phyloP scores from a whole-genome alignment of 176 grass and related monocot genomes.

The Juncus effusus region DNA sequence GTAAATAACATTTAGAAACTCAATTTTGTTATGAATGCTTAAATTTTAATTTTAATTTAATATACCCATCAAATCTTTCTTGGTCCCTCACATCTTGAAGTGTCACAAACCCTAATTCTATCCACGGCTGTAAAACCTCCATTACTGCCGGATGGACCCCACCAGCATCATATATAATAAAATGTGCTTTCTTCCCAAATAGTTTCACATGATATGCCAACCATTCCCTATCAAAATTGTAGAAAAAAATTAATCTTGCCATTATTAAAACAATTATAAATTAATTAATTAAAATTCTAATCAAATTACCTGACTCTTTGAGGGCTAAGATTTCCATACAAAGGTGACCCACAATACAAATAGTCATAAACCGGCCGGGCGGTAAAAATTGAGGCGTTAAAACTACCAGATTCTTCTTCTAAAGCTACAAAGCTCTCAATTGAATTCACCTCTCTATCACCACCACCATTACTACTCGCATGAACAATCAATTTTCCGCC shows the following conservation, averaged over 20 bases:
- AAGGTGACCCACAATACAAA: constrained; percentile 84
- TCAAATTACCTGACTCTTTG: constrained; percentile 30
- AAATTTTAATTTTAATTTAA: background rate
- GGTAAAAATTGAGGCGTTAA: constrained; percentile 49
- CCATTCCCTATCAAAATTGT: constrained; percentile 52
- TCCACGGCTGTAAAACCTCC: constrained; percentile 71
- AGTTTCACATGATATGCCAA: constrained; percentile 72
- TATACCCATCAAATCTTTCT: constrained; percentile 56
- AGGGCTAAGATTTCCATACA: constrained; percentile 77
- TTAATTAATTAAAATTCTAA: background rate
- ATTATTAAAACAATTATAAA: too few relatives aligned
- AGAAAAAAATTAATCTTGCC: background rate
- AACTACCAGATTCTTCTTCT: constrained; percentile 54
- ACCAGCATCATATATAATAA: constrained; percentile 78
- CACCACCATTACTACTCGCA: constrained; percentile 56
- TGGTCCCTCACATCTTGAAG: constrained; percentile 64
- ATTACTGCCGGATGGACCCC: constrained; percentile 50
- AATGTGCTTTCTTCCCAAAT: constrained; percentile 60
- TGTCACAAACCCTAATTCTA: constrained; percentile 49
- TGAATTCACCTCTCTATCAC: constrained; percentile 31
- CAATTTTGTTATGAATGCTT: too few relatives aligned
- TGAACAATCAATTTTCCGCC: constrained; percentile 63
- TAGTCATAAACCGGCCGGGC: constrained; percentile 60
- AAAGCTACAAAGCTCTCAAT: constrained; percentile 63
- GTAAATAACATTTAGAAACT: too few relatives aligned